Percentiles rank a stretch among this genome's conserved stretches.
Evolutionary conservation across 176 grass and related monocot genomes (phyloP).

Genomic region (Musa itinerans): DNA sequence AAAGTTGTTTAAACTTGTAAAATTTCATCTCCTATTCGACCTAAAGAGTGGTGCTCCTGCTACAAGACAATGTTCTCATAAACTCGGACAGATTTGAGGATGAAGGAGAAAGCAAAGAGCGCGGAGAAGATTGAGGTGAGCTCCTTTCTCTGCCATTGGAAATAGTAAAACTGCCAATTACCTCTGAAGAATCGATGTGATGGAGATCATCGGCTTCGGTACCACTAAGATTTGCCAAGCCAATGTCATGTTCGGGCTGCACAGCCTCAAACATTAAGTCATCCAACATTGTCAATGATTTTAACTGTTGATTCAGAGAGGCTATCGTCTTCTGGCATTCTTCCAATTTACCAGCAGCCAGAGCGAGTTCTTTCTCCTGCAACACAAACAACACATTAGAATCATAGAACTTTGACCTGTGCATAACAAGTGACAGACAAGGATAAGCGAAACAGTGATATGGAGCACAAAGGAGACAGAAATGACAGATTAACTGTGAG

Average conservation of each 20-base stretch:
- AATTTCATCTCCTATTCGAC: not conserved
- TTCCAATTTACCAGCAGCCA: constrained; percentile 71
- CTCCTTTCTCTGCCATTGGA: constrained; percentile 24
- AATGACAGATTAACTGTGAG: too few species aligned
- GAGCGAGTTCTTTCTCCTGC: constrained; percentile 60
- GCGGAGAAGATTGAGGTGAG: constrained; percentile 1
- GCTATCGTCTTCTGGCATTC: constrained; percentile 98
- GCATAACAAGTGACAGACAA: not conserved
- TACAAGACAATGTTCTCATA: not conserved
- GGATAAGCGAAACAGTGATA: not conserved
- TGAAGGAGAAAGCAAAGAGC: not conserved
- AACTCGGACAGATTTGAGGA: constrained; percentile 34
- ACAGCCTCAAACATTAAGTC: constrained; percentile 16
- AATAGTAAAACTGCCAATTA: not conserved
- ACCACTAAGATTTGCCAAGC: constrained; percentile 27
- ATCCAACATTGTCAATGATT: constrained; percentile 67
- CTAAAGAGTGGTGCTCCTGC: not conserved
- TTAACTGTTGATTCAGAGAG: constrained; percentile 72
- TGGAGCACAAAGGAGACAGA: not conserved
- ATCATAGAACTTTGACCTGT: not conserved
- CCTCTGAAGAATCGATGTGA: constrained; percentile 1
- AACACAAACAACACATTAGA: not conserved
- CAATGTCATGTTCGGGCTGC: constrained; percentile 22
- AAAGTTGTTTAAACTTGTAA: not conserved
- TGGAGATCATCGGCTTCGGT: not conserved